Evolutionary conservation across 768 basidiomycete genomes (phyloP).

Genomic region (Suillus occidentalis): DNA sequence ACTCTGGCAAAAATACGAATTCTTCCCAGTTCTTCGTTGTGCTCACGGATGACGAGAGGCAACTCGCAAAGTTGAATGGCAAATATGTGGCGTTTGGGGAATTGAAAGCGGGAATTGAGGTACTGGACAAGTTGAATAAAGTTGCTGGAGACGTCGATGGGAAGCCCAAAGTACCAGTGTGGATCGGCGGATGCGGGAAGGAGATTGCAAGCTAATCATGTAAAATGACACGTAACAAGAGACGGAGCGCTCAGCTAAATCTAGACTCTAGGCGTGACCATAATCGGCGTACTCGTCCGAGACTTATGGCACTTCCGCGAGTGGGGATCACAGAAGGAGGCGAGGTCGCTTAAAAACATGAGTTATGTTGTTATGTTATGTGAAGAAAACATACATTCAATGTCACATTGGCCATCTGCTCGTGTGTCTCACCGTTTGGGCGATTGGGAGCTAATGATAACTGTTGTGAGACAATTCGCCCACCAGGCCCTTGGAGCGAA

Average conservation of each 20-base stretch:
- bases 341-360: background rate
- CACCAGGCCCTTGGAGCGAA: background rate
- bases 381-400: background rate
- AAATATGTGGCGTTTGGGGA: constrained; percentile 49
- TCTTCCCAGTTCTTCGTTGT: constrained; percentile 53
- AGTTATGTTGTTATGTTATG: background rate
- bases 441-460: background rate
- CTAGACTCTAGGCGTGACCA: background rate
- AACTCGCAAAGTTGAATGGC: constrained; percentile 47
- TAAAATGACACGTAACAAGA: constrained; percentile 1
- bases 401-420: background rate
- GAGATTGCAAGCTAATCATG: background rate
- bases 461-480: background rate
- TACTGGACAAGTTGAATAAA: constrained; percentile 35
- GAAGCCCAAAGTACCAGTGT: constrained; percentile 36
- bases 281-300: background rate
- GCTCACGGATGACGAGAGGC: constrained; percentile 40
- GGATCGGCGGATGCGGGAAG: constrained; percentile 44
- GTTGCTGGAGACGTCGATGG: constrained; percentile 37
- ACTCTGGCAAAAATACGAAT: constrained; percentile 49
- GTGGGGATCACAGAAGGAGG: background rate
- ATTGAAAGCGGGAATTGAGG: constrained; percentile 32
- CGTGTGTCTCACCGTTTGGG: background rate
- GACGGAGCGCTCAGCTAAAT: background rate
- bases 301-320: background rate